These are phyloP conservation scores for Epichloe typhina DNA, from an alignment of 2,329 filamentous ascomycete species.

Conservation along the genomic window DNA sequence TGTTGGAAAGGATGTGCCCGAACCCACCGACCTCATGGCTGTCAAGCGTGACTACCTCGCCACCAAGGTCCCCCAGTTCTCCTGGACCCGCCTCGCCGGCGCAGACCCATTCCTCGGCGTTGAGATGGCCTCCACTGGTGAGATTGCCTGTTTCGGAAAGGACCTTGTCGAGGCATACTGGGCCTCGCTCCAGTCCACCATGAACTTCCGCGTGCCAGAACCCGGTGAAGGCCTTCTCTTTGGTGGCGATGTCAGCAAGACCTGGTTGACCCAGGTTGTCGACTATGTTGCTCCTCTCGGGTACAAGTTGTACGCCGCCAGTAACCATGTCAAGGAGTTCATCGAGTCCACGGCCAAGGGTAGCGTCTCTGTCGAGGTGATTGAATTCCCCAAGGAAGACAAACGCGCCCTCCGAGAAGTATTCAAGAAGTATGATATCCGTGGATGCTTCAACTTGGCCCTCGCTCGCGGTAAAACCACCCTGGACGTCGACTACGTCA, in stretches of 20 bases:
- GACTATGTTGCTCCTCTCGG: conserved; percentile 79
- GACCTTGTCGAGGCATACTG: conserved; percentile 95
- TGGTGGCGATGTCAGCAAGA: conserved; percentile 65
- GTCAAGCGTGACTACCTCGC: conserved; percentile 83
- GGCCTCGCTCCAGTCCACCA: conserved; percentile 87
- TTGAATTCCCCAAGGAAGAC: conserved; percentile 93
- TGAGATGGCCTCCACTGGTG: conserved; percentile 93
- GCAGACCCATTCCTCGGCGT: conserved; percentile 96
- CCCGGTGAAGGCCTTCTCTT: conserved; percentile 92
- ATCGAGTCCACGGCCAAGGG: conserved; percentile 60
- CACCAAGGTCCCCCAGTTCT: conserved; percentile 99
- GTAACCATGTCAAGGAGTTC: conserved; percentile 66
- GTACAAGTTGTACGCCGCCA: conserved; percentile 88
- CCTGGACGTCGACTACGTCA: conserved; percentile 91
- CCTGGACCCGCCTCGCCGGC: conserved; percentile 93
- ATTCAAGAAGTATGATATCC: conserved; percentile 93
- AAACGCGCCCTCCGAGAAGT: conserved; percentile 91
- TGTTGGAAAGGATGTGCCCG: conserved; percentile 70
- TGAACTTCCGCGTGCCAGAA: conserved; percentile 97
- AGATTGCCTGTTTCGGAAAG: conserved; percentile 98
- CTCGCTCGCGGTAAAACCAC: conserved; percentile 70
- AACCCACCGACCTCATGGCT: conserved; percentile 77
- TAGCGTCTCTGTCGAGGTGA: conserved; percentile 65
- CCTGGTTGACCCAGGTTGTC: conserved; percentile 65
- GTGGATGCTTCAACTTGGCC: conserved; percentile 90